Evolutionary conservation across 257 asterid species (phyloP).

Genomic region (Forsythia suspensa): DNA sequence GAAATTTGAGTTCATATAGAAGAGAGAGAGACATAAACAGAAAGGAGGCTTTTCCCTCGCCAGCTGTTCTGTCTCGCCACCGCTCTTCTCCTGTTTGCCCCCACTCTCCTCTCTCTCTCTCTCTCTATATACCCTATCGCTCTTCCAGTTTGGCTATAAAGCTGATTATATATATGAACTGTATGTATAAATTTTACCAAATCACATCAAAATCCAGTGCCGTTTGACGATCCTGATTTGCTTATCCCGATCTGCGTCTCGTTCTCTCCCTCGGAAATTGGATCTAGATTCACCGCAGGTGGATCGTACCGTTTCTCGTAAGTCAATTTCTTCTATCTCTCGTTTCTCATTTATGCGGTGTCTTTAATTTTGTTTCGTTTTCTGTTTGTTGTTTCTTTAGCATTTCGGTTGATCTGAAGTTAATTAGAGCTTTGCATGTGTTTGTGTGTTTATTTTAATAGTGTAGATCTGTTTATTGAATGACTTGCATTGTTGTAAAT

Average conservation of each 20-base stretch:
- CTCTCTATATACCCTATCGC: background rate
- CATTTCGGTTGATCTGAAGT: constrained; percentile 7
- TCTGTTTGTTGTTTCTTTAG: background rate
- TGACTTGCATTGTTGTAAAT: background rate
- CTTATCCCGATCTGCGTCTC: constrained; percentile 34
- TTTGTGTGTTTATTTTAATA: background rate
- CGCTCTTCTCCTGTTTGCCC: background rate
- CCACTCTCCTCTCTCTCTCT: constrained; percentile 8
- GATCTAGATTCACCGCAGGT: constrained; percentile 36
- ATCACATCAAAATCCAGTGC: constrained; percentile 16
- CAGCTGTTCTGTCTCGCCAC: constrained; percentile 24
- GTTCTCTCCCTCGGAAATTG: constrained; percentile 9
- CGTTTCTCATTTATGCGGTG: constrained; percentile 3
- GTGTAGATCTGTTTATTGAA: background rate
- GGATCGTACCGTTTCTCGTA: constrained; percentile 37
- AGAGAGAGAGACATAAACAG: background rate
- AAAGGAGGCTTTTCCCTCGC: constrained; percentile 14
- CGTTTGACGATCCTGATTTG: constrained; percentile 30
- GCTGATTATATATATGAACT: background rate
- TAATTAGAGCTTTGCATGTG: constrained; percentile 15
- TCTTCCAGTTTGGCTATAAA: background rate
- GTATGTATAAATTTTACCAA: background rate
- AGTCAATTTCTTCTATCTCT: constrained; percentile 18
- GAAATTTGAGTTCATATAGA: background rate
- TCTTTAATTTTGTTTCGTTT: background rate